Evolutionary conservation across 2,329 filamentous ascomycete genomes (phyloP).

Genomic region (Fonsecaea multimorphosa): DNA sequence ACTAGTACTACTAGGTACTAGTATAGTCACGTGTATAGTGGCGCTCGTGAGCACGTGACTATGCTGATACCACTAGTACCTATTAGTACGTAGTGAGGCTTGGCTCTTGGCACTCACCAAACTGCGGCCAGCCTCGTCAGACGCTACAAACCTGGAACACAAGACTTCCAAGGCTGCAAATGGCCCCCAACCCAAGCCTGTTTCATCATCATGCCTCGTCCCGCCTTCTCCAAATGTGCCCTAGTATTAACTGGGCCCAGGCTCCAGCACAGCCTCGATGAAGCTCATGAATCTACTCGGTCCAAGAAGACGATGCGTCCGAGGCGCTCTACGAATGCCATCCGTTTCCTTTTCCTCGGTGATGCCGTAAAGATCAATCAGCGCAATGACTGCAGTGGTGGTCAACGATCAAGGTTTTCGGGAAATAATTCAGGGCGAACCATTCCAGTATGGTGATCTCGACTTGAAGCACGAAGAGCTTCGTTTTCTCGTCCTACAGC

Average conservation of each 20-base stretch:
- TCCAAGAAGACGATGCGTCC: background rate
- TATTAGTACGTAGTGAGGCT: too few relatives aligned
- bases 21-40: too few relatives aligned
- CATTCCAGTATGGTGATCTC: background rate
- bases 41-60: too few relatives aligned
- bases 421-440: background rate
- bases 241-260: background rate
- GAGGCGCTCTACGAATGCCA: background rate
- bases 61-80: too few relatives aligned
- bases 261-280: background rate
- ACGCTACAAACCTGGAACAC: too few relatives aligned
- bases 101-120: background rate
- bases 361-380: background rate
- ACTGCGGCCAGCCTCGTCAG: too few relatives aligned
- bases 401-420: constrained; percentile 3
- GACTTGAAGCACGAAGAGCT: background rate
- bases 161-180: too few relatives aligned
- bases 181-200: background rate
- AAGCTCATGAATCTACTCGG: background rate
- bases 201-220: background rate
- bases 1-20: too few relatives aligned
- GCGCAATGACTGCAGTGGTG: background rate
- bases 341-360: background rate
- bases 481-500: constrained; percentile 2
- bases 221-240: background rate